phyloP scores from a whole-genome alignment of 768 basidiomycete species.

The Pisolithus microcarpus region DNA sequence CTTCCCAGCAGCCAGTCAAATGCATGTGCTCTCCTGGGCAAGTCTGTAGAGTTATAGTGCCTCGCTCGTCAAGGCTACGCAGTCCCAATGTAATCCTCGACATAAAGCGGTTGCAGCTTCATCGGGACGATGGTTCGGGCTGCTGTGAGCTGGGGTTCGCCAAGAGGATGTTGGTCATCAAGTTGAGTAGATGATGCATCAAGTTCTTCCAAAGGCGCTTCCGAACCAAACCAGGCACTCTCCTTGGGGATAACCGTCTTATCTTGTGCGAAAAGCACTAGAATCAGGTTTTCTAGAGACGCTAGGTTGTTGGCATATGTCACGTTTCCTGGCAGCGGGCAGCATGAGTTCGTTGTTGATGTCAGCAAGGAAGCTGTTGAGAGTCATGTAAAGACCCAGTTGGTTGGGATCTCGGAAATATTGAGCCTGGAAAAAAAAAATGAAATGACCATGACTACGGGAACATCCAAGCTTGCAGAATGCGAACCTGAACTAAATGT shows the following conservation, averaged over 20 bases:
- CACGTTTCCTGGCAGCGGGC: conserved; percentile 41
- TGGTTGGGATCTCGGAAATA: conserved; percentile 74
- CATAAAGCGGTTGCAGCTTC: conserved; percentile 64
- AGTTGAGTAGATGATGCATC: neutral
- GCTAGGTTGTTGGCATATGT: conserved; percentile 57
- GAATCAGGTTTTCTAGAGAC: conserved; percentile 58
- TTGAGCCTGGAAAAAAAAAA: conserved; percentile 53
- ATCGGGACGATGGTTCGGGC: conserved; percentile 54
- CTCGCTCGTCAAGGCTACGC: conserved; percentile 59
- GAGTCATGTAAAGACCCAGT: conserved; percentile 47
- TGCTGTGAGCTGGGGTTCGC: conserved; percentile 1
- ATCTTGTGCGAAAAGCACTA: conserved; percentile 68
- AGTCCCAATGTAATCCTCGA: conserved; percentile 80
- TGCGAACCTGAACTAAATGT: conserved; percentile 61
- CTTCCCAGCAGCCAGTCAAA: conserved; percentile 55
- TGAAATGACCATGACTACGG: neutral
- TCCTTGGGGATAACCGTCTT: conserved; percentile 79
- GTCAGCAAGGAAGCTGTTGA: conserved; percentile 60
- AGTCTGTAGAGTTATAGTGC: conserved; percentile 47
- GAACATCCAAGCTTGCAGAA: neutral
- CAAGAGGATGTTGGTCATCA: conserved; percentile 9
- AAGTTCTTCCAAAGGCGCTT: conserved; percentile 36
- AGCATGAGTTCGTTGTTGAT: conserved; percentile 70
- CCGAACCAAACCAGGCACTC: conserved; percentile 81
- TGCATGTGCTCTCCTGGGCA: conserved; percentile 79